These are phyloP conservation scores for Penicillium tannophilum DNA, from an alignment of 495 filamentous ascomycete genomes.

Conservation along the genomic window DNA sequence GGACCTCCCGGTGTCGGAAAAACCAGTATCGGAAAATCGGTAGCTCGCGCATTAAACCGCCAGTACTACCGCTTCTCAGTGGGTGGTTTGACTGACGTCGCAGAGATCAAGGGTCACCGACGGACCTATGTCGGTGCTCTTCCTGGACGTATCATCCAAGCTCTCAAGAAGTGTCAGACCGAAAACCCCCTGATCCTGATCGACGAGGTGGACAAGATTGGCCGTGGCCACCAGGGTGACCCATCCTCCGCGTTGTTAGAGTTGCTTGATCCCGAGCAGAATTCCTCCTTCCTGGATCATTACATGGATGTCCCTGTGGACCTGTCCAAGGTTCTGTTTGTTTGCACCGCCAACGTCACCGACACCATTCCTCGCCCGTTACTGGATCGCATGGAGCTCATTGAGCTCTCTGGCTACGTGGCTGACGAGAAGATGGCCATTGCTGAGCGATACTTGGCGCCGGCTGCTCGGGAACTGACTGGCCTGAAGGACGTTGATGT, in stretches of 20 bases:
- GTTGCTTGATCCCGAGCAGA: slow-evolving; percentile 95
- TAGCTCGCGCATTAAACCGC: slow-evolving; percentile 89
- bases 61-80: slow-evolving; percentile 99
- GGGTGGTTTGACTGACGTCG: slow-evolving; percentile 94
- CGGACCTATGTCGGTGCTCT: slow-evolving; percentile 96
- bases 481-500: slow-evolving; percentile 92
- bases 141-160: slow-evolving; percentile 95
- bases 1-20: slow-evolving; percentile 97
- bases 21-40: slow-evolving; percentile 97
- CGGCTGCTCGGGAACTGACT: slow-evolving; percentile 85
- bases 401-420: slow-evolving; percentile 95
- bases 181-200: slow-evolving; percentile 97
- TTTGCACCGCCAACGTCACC: slow-evolving; percentile 98
- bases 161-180: slow-evolving; percentile 98
- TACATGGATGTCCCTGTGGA: slow-evolving; percentile 99
- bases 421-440: slow-evolving; percentile 99
- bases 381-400: slow-evolving; percentile 97
- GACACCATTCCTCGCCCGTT: slow-evolving; percentile 96
- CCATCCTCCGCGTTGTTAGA: slow-evolving; percentile 94
- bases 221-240: slow-evolving; percentile 92
- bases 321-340: slow-evolving; percentile 96
- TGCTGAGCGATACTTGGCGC: slow-evolving; percentile 88
- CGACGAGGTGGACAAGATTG: slow-evolving; percentile 98
- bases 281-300: slow-evolving; percentile 95
- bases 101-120: slow-evolving; percentile 98